Evolutionary conservation across 345 rosid species (phyloP), one percentile per base, ranked within the genome.

Genomic region (Aquilaria malaccensis): DNA sequence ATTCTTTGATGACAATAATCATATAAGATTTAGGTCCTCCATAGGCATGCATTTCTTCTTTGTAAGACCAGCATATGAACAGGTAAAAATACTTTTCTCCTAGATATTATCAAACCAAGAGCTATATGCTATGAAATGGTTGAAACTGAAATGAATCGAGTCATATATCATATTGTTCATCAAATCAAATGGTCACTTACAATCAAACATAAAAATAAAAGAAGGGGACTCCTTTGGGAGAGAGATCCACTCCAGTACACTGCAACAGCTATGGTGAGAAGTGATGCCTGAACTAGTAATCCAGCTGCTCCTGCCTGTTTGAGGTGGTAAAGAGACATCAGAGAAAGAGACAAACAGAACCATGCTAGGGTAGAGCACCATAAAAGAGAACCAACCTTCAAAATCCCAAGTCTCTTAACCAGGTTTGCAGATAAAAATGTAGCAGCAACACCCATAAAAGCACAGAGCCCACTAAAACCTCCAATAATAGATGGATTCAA

Each of bases 221-320:
- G 73, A 66, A 85, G 83, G 30, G 97, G 91, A 60, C 78, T 82
- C 59, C 74, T 78, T 63, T 81, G 81, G 48, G 95, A 81, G 14
- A 87, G 82, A 67, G 86, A 77, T 56, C 91, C 86, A 66, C 88
- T 82, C 82, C 80, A 83, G 66, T 85, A 87, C 47, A 87, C 85
- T 49, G 83, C 83, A 58, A 87, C 97, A 48, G 97, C 96, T 41
- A 81, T 53, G 55, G 78, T 68, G 31, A 93, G 96, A 67, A 93
- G 84, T 58, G 84, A 82, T 69, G 98, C 95, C 77, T 89, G 98
- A 80, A 87, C 72, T 56, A 84, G 59, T 66, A 93, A 75, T 63
- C 97, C 97, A 66, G 79, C 82, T 43, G 98, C 98, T 70, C 96
- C 97, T 1, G 97, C 98, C 98, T 93, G 86, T 69, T 68, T 64